A percentile compares a stretch with the other conserved stretches of the same genome.
phyloP scores from a whole-genome alignment of 495 filamentous ascomycete species.

The Staphylotrichum longicolle region DNA sequence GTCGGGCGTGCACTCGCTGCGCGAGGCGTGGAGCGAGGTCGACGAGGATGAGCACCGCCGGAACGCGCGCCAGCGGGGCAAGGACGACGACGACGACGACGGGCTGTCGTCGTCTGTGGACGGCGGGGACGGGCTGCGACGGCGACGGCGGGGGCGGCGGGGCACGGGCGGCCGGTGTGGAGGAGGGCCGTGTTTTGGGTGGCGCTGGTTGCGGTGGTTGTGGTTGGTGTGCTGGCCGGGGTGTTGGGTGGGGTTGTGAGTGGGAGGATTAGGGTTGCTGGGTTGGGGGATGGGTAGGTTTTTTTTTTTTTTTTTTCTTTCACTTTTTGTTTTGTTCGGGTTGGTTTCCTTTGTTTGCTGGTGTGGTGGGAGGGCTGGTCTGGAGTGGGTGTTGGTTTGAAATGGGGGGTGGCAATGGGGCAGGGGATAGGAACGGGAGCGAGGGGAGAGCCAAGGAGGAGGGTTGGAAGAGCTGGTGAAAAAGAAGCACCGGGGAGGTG shows the following conservation, averaged over 20 bases:
- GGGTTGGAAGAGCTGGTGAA: too few relatives aligned
- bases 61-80: too few relatives aligned
- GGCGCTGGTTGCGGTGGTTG: constrained; percentile 16
- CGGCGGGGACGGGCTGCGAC: too few relatives aligned
- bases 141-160: not conserved
- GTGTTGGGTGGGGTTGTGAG: constrained; percentile 24
- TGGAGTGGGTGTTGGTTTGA: not conserved
- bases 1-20: constrained; percentile 16
- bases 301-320: not conserved
- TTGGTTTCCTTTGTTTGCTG: not conserved
- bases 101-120: too few relatives aligned
- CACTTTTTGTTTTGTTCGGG: not conserved
- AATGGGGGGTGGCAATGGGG: too few relatives aligned
- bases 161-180: not conserved
- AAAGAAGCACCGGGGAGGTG: too few relatives aligned
- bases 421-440: too few relatives aligned
- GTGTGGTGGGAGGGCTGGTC: not conserved
- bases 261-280: constrained; percentile 20
- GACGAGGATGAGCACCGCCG: not conserved
- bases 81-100: too few relatives aligned
- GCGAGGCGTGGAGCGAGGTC: constrained; percentile 16
- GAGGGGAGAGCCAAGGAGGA: too few relatives aligned
- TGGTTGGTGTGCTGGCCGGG: constrained; percentile 24
- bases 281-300: not conserved
- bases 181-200: constrained; percentile 18